Evolutionary conservation across 257 asterid genomes (phyloP).

Genomic region (Solanum microdontum): DNA sequence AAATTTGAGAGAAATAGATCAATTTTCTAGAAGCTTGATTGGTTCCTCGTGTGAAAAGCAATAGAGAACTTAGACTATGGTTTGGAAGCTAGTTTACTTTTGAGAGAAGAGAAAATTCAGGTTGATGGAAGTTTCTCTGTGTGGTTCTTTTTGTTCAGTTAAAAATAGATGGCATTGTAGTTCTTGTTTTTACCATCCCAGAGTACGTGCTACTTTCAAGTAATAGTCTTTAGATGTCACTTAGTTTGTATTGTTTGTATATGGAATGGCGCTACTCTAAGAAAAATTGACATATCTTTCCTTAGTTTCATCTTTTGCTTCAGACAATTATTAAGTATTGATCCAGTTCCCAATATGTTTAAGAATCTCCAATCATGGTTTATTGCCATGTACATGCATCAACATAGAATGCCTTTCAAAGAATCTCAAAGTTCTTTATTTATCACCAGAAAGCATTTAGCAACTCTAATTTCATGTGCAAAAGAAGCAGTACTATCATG

Average conservation of each 20-base stretch:
- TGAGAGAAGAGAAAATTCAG: background rate
- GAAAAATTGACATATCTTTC: background rate
- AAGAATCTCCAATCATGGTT: background rate
- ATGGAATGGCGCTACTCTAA: background rate
- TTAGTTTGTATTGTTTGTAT: background rate
- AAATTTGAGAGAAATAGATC: background rate
- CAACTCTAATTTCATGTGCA: background rate
- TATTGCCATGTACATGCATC: background rate
- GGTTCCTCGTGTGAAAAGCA: background rate
- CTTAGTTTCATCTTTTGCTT: background rate
- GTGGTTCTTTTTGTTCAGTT: background rate
- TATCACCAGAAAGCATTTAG: background rate
- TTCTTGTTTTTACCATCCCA: background rate
- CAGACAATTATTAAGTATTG: background rate
- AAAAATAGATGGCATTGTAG: background rate
- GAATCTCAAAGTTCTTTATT: background rate
- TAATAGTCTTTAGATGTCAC: background rate
- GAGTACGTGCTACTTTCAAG: background rate
- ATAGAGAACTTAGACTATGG: background rate
- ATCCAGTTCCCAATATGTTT: background rate
- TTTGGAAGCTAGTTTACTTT: background rate
- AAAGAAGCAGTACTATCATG: background rate
- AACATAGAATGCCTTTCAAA: background rate
- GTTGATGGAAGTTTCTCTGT: background rate
- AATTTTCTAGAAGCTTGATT: background rate